Evolutionary conservation across 1,284 basidiomycete species (phyloP).

Genomic region (Sphaerobolus stellatus): DNA sequence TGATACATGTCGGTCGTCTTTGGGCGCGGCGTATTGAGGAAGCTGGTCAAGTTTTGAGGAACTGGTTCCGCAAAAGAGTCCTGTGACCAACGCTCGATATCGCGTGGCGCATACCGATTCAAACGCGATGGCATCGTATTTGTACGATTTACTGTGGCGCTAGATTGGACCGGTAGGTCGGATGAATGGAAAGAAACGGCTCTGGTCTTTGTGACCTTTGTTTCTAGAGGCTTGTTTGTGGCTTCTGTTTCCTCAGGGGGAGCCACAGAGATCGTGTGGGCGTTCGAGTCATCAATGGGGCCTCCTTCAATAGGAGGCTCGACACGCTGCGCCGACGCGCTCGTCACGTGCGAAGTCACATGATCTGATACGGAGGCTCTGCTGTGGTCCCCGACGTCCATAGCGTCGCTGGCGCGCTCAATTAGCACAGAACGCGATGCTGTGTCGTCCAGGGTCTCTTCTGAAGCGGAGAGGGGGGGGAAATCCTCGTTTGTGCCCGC

Average conservation of each 20-base stretch:
- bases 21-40: neutral
- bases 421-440: neutral
- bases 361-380: neutral
- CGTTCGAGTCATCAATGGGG: neutral
- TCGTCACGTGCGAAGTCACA: conserved; percentile 13
- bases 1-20: no score
- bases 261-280: neutral
- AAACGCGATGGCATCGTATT: conserved; percentile 9
- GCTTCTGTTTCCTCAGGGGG: neutral
- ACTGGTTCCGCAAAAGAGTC: conserved; percentile 13
- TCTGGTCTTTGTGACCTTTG: conserved; percentile 1
- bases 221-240: neutral
- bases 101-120: conserved; percentile 11
- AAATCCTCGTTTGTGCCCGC: neutral
- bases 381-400: neutral
- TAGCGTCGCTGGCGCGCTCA: neutral
- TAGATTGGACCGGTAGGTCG: conserved; percentile 1
- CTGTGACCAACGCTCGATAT: conserved; percentile 9
- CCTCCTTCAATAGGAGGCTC: neutral
- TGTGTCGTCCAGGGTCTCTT: neutral
- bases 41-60: conserved; percentile 5
- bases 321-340: conserved; percentile 7
- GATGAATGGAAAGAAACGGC: conserved; percentile 7
- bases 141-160: neutral
- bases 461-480: neutral